Conservation (phyloP, 495 filamentous ascomycete species). For the Penicillium longicatenatum region DNA sequence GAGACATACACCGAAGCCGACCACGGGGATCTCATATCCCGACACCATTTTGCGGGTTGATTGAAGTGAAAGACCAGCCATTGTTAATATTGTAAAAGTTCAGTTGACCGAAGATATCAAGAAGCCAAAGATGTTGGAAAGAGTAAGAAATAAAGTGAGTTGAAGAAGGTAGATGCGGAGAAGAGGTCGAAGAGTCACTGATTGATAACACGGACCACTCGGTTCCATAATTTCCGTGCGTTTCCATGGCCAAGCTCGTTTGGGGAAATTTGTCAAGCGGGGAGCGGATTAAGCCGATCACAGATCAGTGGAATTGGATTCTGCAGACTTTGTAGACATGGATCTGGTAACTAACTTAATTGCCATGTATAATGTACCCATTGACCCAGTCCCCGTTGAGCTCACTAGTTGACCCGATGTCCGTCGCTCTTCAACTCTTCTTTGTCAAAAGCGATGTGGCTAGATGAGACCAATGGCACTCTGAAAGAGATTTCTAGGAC, state of each 20-base stretch:
- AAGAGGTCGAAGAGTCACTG: background rate
- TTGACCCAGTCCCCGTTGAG: too few species aligned
- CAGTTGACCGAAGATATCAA: too few species aligned
- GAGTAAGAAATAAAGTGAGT: too few species aligned
- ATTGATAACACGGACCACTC: slow-evolving; percentile 19
- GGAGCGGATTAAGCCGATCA: background rate
- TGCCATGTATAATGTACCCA: too few species aligned
- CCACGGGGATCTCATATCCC: slow-evolving; percentile 72
- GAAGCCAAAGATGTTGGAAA: too few species aligned
- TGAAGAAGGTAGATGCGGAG: background rate
- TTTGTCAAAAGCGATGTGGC: too few species aligned
- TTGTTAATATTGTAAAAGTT: slow-evolving; percentile 34
- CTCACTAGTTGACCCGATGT: too few species aligned
- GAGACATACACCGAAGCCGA: slow-evolving; percentile 70
- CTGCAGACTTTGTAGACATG: background rate
- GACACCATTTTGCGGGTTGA: slow-evolving; percentile 70
- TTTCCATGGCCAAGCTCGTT: slow-evolving; percentile 6
- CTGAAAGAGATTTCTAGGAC: too few species aligned
- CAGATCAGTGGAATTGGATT: background rate
- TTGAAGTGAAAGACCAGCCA: slow-evolving; percentile 62
- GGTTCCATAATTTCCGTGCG: slow-evolving; percentile 16
- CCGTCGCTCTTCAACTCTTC: too few species aligned
- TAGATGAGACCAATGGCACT: too few species aligned
- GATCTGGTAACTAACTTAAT: background rate
- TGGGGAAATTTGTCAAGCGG: background rate